Base-by-base conservation (phyloP, 169 alveolate species). In the Cryptosporidium canis region DNA sequence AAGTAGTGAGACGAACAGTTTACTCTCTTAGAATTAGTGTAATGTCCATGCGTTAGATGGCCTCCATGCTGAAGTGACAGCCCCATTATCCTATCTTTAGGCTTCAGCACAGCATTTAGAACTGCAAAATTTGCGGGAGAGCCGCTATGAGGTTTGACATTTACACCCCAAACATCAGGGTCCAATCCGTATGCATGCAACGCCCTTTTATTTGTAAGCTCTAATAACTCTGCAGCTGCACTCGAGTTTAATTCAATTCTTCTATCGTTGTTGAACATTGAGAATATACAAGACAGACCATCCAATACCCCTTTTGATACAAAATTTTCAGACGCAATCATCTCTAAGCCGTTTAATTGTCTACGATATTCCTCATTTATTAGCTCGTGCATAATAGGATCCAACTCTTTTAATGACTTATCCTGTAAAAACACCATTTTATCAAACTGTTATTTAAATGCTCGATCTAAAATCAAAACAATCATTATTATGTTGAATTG, bases 51-150 rank as follows among this genome's bases (percentile, higher is more conserved):
- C 39, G 96, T 87, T 27, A 92, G 91, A 90, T 97, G 99, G 1
- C 99, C 99, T 21, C 99, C 99, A 66, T 96, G 94, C 37, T 98
- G 95, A 71, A 98, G 92, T 67, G 97, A 98, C 66, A 98, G 92
- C 35, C 99, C 99, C 99, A 98, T 95, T 83, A 98, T 97, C 90
- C 98, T 96, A 77, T 96, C 98, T 41, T 96, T 97, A 21, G 98
- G 99, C 18, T 96, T 94, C n/a, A 98, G 94, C 21, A 98, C 91
- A 3, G 97, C 99, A 67, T 96, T 94, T 90, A 96, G 96, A 7
- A 97, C 99, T 33, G 98, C 98, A 56, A 98, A 93, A 91, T 98
- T 98, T 1, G 99, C 99, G 1, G 99, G 99, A 37, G 98, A 92
- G 7, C 99, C 93, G 33, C 99, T 95, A 31, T 95, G 95, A 1